Conservation (phyloP, 2,329 filamentous ascomycete genomes). For the Orbilia quercus region DNA sequence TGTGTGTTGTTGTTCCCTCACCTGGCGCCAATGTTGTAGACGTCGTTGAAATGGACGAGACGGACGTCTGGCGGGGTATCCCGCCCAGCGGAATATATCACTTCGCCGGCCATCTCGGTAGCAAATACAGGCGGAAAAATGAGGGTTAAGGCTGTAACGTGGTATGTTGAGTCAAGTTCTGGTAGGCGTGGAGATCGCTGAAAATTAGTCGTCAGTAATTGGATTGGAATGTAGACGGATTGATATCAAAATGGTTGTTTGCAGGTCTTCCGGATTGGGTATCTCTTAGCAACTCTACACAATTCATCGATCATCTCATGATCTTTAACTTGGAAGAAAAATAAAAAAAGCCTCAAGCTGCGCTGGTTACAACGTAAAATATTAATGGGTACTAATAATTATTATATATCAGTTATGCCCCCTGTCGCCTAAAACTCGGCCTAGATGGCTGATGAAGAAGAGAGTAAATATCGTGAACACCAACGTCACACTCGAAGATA, state of each 20-base stretch:
- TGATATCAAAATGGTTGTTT: no score
- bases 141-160: neutral
- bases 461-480: neutral
- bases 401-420: neutral
- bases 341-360: no score
- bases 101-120: slow-evolving; percentile 28
- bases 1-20: slow-evolving; percentile 58
- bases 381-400: no score
- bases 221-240: no score
- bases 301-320: no score
- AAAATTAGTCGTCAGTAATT: no score
- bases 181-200: neutral
- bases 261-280: no score
- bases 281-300: no score
- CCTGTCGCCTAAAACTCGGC: neutral
- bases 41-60: slow-evolving; percentile 92
- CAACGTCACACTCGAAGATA: neutral
- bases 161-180: neutral
- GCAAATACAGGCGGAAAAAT: neutral
- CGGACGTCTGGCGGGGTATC: slow-evolving; percentile 75
- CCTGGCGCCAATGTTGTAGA: slow-evolving; percentile 82
- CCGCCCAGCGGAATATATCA: slow-evolving; percentile 58
- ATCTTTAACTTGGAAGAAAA: no score
- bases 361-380: no score
- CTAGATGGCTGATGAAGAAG: neutral